Conservation (phyloP, 495 filamentous ascomycete species). For the Hyaloscypha hepaticicola region DNA sequence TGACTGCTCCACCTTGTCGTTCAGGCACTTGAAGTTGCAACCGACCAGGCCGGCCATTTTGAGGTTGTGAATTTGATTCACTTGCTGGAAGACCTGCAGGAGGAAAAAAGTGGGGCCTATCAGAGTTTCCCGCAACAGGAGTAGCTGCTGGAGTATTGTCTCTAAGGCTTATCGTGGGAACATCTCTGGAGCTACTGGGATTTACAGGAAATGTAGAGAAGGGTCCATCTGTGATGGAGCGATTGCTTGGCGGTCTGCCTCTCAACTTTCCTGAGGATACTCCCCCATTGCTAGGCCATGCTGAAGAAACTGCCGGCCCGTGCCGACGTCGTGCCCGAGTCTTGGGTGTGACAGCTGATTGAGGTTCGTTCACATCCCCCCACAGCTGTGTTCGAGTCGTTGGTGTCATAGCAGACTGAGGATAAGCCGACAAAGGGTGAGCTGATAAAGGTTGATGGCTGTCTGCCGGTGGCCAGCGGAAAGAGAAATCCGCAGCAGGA, state of each 20-base stretch:
- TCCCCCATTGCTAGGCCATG: conserved; percentile 75
- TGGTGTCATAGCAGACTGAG: conserved; percentile 79
- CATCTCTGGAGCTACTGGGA: conserved; percentile 40
- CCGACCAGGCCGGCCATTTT: conserved; percentile 42
- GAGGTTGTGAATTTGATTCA: conserved; percentile 29
- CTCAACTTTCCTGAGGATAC: conserved; percentile 63
- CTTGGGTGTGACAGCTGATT: conserved; percentile 68
- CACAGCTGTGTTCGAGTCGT: conserved; percentile 45
- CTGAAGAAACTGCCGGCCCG: conserved; percentile 91
- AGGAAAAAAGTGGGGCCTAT: conserved; percentile 35
- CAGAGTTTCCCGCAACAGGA: conserved; percentile 34
- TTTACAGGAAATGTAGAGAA: conserved; percentile 86
- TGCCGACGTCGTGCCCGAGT: conserved; percentile 69
- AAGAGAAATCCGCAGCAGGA: conserved; percentile 32
- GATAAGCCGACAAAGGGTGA: conserved; percentile 62
- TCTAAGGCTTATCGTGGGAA: conserved; percentile 35
- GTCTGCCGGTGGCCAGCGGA: conserved; percentile 32
- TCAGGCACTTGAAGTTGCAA: conserved; percentile 82
- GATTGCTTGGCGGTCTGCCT: conserved; percentile 82
- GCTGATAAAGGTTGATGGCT: conserved; percentile 41
- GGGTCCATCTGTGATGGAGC: conserved; percentile 70
- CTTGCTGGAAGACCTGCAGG: conserved; percentile 15
- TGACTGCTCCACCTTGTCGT: conserved; percentile 68
- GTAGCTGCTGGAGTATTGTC: conserved; percentile 33
- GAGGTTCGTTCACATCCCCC: conserved; percentile 58